Percentiles rank a stretch among this genome's conserved stretches.
phyloP scores from a whole-genome alignment of 805 yeast species.

The Nakazawaea peltata region DNA sequence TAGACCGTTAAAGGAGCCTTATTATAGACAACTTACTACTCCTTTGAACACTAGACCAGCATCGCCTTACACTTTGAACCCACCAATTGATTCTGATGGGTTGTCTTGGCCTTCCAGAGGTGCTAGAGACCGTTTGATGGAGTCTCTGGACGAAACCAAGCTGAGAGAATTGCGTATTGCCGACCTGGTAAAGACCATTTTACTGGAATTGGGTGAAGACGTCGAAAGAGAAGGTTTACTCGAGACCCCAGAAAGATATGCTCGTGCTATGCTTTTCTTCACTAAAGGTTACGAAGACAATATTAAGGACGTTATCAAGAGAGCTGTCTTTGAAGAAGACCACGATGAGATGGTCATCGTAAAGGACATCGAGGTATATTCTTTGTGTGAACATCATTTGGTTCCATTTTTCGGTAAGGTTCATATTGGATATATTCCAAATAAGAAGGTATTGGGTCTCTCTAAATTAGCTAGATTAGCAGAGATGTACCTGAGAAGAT shows the following conservation, averaged over 20 bases:
- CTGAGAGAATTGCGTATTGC: conserved; percentile 75
- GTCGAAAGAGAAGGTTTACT: conserved; percentile 78
- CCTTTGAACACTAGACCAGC: conserved; percentile 74
- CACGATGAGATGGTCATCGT: conserved; percentile 99
- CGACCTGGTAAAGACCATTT: conserved; percentile 68
- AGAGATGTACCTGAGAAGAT: conserved; percentile 91
- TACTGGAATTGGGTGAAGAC: conserved; percentile 88
- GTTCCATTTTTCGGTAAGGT: conserved; percentile 98
- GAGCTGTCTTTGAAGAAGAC: conserved; percentile 96
- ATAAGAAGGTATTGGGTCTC: conserved; percentile 84
- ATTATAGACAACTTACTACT: conserved; percentile 31
- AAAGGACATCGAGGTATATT: conserved; percentile 84
- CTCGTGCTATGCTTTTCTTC: conserved; percentile 91
- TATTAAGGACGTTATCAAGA: conserved; percentile 82
- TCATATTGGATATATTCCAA: conserved; percentile 97
- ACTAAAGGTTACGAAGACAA: conserved; percentile 97
- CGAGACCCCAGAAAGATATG: conserved; percentile 95
- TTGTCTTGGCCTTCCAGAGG: conserved; percentile 92
- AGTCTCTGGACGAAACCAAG: conserved; percentile 52
- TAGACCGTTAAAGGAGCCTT: conserved; percentile 24
- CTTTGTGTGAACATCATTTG: conserved; percentile 94
- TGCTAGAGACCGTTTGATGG: conserved; percentile 69
- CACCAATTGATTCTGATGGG: conserved; percentile 87
- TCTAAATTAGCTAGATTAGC: conserved; percentile 92
- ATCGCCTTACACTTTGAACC: conserved; percentile 72